Evolutionary conservation across 331 rosid genomes (phyloP).

Genomic region (Dryas integrifolia): DNA sequence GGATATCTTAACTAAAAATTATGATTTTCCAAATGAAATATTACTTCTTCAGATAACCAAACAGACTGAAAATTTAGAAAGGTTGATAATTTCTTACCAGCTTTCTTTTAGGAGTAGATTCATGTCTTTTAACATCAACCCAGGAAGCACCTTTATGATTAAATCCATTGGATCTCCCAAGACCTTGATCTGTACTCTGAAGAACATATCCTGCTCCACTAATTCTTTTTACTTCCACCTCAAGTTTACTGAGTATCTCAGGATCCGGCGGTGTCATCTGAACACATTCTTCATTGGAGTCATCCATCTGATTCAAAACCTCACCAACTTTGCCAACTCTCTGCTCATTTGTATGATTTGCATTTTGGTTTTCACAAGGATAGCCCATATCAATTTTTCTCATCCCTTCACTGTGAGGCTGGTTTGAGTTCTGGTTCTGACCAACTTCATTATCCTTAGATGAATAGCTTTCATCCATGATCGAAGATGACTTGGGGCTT

Average conservation of each 20-base stretch:
- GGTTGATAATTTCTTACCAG: conserved; percentile 33
- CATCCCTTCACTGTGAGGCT: conserved; percentile 19
- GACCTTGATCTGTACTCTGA: conserved; percentile 27
- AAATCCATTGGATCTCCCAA: conserved; percentile 24
- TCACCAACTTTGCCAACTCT: conserved; percentile 9
- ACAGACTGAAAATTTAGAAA: background rate
- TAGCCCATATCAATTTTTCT: conserved; percentile 9
- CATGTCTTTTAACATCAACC: conserved; percentile 17
- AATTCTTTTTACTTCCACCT: conserved; percentile 26
- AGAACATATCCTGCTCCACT: conserved; percentile 18
- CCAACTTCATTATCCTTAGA: conserved; percentile 19
- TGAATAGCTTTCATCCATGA: conserved; percentile 15
- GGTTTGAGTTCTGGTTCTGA: conserved; percentile 19
- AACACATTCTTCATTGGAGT: conserved; percentile 35
- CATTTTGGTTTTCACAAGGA: conserved; percentile 25
- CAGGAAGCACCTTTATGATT: background rate
- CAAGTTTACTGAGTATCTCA: conserved; percentile 21
- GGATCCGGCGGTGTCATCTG: conserved; percentile 43
- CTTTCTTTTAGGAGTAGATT: conserved; percentile 32
- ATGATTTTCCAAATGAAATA: background rate
- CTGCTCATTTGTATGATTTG: conserved; percentile 25
- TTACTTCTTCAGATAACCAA: background rate
- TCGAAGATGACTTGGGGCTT: conserved; percentile 3
- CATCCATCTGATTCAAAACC: conserved; percentile 31
- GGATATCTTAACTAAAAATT: background rate